Conservation (phyloP, 73 alveolate genomes). For the Effrenium voratum region DNA sequence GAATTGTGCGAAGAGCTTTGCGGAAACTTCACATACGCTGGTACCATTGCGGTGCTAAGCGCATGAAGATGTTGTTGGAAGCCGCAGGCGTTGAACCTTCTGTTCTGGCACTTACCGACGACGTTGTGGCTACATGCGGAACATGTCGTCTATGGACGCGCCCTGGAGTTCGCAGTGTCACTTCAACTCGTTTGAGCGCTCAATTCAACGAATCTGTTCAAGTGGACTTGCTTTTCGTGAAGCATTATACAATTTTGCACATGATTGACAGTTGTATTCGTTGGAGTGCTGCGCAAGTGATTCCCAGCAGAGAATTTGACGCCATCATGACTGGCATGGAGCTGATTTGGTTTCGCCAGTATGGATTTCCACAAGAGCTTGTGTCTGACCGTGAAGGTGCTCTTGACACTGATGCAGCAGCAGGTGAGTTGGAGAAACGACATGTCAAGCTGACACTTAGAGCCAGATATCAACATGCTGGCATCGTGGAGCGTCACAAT, state of each 20-base stretch:
- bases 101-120: not conserved
- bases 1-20: slow-evolving; percentile 13
- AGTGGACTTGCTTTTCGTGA: not conserved
- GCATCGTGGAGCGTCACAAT: slow-evolving; percentile 23
- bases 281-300: no score
- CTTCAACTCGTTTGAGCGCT: not conserved
- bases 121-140: not conserved
- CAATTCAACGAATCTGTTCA: not conserved
- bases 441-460: not conserved
- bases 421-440: no score
- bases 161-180: not conserved
- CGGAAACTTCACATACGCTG: not conserved
- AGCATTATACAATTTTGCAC: not conserved
- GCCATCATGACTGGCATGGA: no score
- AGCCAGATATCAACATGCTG: not conserved
- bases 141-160: not conserved
- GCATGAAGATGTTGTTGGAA: not conserved
- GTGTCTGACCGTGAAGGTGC: no score
- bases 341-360: no score
- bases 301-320: no score
- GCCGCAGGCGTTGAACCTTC: not conserved
- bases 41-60: not conserved
- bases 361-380: no score
- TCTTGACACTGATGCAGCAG: no score
- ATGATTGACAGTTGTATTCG: slow-evolving; percentile 37